Evolutionary conservation across 179 eudicot genomes (phyloP).

Genomic region (Camellia oleifera): DNA sequence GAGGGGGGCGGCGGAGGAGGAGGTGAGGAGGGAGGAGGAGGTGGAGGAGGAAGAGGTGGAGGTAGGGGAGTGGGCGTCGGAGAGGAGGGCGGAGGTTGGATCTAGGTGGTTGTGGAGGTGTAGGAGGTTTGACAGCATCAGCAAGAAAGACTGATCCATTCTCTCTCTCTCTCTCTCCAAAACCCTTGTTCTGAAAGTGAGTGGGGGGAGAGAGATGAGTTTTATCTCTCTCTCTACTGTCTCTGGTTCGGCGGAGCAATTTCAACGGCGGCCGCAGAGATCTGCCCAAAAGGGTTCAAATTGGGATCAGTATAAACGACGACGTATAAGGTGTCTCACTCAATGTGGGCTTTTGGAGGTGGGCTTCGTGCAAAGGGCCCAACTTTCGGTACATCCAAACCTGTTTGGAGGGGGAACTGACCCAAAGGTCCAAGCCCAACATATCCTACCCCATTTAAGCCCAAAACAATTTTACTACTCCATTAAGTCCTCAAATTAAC

Average conservation of each 20-base stretch:
- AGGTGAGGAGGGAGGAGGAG: slow-evolving; percentile 39
- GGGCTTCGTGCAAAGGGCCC: not conserved
- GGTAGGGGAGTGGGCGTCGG: slow-evolving; percentile 38
- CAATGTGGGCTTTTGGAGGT: not conserved
- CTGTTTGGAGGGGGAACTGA: not conserved
- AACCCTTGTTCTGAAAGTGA: not conserved
- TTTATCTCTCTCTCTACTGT: not conserved
- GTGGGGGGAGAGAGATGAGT: not conserved
- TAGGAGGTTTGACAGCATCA: slow-evolving; percentile 75
- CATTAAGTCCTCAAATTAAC: too few species aligned
- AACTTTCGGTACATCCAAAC: too few species aligned
- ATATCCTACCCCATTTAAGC: too few species aligned
- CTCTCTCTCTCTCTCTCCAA: not conserved
- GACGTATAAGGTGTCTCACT: not conserved
- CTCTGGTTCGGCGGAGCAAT: not conserved
- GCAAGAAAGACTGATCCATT: slow-evolving; percentile 72
- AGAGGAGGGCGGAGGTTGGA: slow-evolving; percentile 50
- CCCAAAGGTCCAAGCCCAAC: too few species aligned
- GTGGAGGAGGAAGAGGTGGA: slow-evolving; percentile 39
- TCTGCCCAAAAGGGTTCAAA: too few species aligned
- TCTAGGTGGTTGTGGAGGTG: slow-evolving; percentile 84
- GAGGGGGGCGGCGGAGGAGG: slow-evolving; percentile 61
- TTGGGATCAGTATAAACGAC: not conserved
- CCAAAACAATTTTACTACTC: too few species aligned
- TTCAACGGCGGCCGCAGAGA: not conserved